These are phyloP conservation scores for Botryosphaeria dothidea DNA, from an alignment of 2,329 filamentous ascomycete species.

Conservation along the genomic window DNA sequence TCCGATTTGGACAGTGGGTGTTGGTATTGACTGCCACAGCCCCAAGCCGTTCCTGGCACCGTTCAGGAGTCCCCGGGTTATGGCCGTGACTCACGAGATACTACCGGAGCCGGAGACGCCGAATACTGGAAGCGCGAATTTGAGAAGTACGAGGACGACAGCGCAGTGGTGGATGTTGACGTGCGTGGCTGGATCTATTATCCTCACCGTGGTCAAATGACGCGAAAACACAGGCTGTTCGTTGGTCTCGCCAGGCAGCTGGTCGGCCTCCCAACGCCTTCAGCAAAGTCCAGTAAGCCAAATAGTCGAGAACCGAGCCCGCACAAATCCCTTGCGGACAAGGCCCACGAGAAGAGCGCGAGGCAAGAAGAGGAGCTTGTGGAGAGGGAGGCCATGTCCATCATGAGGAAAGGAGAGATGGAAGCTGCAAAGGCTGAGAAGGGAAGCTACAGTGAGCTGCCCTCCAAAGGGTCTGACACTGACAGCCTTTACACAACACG, in stretches of 20 bases:
- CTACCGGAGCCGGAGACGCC: slow-evolving; percentile 57
- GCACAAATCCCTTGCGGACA: slow-evolving; percentile 36
- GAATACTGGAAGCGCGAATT: slow-evolving; percentile 79
- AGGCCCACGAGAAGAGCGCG: slow-evolving; percentile 51
- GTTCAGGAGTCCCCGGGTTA: slow-evolving; percentile 42
- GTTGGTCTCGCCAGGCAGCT: slow-evolving; percentile 84
- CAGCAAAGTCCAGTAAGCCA: slow-evolving; percentile 32
- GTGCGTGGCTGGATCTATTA: slow-evolving; percentile 94
- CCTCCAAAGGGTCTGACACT: slow-evolving; percentile 48
- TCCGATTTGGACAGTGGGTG: slow-evolving; percentile 8
- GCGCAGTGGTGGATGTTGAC: slow-evolving; percentile 88
- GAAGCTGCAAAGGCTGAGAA: slow-evolving; percentile 70
- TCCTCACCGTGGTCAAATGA: slow-evolving; percentile 82
- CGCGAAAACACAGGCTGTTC: slow-evolving; percentile 80
- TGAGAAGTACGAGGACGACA: slow-evolving; percentile 77
- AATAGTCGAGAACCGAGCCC: slow-evolving; percentile 51
- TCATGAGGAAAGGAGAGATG: slow-evolving; percentile 69
- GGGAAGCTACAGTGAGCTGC: slow-evolving; percentile 72
- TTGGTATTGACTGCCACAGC: slow-evolving; percentile 22
- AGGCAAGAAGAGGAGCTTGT: slow-evolving; percentile 66
- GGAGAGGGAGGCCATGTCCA: slow-evolving; percentile 72
- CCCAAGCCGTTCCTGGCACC: slow-evolving; percentile 36
- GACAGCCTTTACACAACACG: slow-evolving; percentile 40
- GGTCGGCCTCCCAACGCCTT: slow-evolving; percentile 77
- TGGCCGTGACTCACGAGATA: slow-evolving; percentile 45